Conservation (phyloP, 2,329 filamentous ascomycete genomes). For the Septoria petroselini region DNA sequence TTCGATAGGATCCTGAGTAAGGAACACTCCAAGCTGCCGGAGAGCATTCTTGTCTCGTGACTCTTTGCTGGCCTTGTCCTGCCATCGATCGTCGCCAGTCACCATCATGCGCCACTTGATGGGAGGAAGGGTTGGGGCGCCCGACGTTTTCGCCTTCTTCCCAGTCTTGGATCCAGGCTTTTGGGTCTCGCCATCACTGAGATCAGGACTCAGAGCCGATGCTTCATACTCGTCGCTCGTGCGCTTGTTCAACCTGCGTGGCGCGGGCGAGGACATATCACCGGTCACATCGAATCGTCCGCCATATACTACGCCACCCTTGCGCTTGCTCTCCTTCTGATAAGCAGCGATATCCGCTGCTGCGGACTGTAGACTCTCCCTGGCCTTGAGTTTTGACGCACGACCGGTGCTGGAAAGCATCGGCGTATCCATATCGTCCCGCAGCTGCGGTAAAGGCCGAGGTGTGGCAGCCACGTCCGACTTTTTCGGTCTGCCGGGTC, state of each 20-base stretch:
- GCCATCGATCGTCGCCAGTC: slow-evolving; percentile 82
- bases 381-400: slow-evolving; percentile 82
- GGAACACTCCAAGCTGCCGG: slow-evolving; percentile 78
- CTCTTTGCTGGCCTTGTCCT: slow-evolving; percentile 68
- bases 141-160: slow-evolving; percentile 49
- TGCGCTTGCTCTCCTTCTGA: slow-evolving; percentile 88
- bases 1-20: slow-evolving; percentile 70
- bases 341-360: slow-evolving; percentile 85
- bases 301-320: slow-evolving; percentile 62
- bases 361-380: slow-evolving; percentile 70
- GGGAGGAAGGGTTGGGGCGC: slow-evolving; percentile 54
- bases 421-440: slow-evolving; percentile 77
- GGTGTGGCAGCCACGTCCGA: slow-evolving; percentile 31
- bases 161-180: slow-evolving; percentile 45
- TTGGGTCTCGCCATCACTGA: slow-evolving; percentile 47
- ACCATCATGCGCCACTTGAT: slow-evolving; percentile 74
- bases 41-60: slow-evolving; percentile 77
- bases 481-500: slow-evolving; percentile 31
- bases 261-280: slow-evolving; percentile 37
- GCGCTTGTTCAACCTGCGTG: slow-evolving; percentile 35
- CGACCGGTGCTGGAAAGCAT: slow-evolving; percentile 68
- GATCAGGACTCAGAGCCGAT: slow-evolving; percentile 45
- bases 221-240: slow-evolving; percentile 42
- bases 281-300: slow-evolving; percentile 45
- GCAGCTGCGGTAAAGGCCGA: slow-evolving; percentile 47